Conservation (phyloP, 31 red algal genomes). For the Bonnemaisonia californica region DNA sequence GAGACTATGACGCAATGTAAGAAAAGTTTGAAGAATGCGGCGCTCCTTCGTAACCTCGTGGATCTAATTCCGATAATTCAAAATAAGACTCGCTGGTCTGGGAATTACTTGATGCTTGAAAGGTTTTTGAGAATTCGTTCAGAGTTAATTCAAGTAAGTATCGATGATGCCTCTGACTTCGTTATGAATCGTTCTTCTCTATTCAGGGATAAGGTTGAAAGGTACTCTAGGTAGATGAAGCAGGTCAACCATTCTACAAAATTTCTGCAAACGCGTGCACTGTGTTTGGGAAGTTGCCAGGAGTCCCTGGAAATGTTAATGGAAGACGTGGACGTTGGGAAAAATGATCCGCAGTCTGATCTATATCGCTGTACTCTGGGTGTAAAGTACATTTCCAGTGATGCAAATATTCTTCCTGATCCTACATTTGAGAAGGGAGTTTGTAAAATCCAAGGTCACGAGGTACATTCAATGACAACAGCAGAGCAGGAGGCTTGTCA, state of each 20-base stretch:
- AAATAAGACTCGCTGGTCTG: constrained; percentile 29
- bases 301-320: background rate
- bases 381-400: background rate
- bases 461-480: too few species aligned
- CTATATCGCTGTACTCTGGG: background rate
- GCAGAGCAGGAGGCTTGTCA: too few species aligned
- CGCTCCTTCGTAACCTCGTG: constrained; percentile 16
- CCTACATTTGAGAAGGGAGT: too few species aligned
- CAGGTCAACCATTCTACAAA: background rate
- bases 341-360: too few species aligned
- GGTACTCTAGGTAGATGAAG: background rate
- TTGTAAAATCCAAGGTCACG: too few species aligned
- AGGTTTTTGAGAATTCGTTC: constrained; percentile 6
- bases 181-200: background rate
- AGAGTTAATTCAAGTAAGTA: constrained; percentile 1
- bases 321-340: constrained; percentile 5
- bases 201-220: background rate
- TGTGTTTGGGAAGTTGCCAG: background rate
- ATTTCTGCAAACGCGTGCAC: background rate
- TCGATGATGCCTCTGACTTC: constrained; percentile 2
- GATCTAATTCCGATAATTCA: constrained; percentile 2
- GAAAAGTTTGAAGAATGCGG: constrained; percentile 6
- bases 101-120: constrained; percentile 5
- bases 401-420: too few species aligned
- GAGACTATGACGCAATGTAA: too few species aligned